Percentiles rank a stretch among this genome's conserved stretches.
Conservation (phyloP, 2,329 filamentous ascomycete genomes). For the Xylaria sp. region DNA sequence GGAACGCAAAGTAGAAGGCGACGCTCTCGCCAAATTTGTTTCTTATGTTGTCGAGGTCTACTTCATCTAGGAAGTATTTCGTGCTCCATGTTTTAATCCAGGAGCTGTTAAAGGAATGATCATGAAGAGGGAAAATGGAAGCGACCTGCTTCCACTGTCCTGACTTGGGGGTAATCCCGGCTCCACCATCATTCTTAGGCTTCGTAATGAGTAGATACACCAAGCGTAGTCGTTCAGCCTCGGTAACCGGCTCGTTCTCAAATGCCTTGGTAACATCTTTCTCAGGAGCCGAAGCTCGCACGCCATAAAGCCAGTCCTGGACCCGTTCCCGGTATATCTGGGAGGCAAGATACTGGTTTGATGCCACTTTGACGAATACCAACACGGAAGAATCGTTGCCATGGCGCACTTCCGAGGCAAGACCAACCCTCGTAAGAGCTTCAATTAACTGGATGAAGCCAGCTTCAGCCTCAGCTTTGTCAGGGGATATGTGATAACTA, state of each 20-base stretch:
- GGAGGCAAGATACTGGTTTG: slow-evolving; percentile 73
- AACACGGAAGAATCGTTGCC: slow-evolving; percentile 78
- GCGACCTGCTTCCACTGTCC: slow-evolving; percentile 76
- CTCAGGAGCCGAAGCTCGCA: slow-evolving; percentile 76
- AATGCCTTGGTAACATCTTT: slow-evolving; percentile 73
- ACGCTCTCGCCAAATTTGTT: slow-evolving; percentile 82
- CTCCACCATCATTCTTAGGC: slow-evolving; percentile 75
- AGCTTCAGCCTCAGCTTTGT: slow-evolving; percentile 70
- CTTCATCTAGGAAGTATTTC: slow-evolving; percentile 69
- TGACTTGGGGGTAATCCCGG: slow-evolving; percentile 72
- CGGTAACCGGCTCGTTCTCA: slow-evolving; percentile 76
- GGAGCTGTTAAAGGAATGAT: slow-evolving; percentile 73
- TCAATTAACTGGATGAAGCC: slow-evolving; percentile 80
- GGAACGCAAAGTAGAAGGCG: slow-evolving; percentile 94
- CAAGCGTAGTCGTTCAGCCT: slow-evolving; percentile 85
- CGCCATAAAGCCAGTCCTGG: slow-evolving; percentile 91
- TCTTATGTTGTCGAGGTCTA: slow-evolving; percentile 75
- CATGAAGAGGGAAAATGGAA: slow-evolving; percentile 79
- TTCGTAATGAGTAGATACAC: slow-evolving; percentile 85
- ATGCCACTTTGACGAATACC: slow-evolving; percentile 81
- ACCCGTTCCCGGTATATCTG: slow-evolving; percentile 88
- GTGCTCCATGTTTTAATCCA: slow-evolving; percentile 78
- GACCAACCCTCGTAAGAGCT: slow-evolving; percentile 76
- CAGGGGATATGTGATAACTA: slow-evolving; percentile 73
- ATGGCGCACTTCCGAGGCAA: slow-evolving; percentile 85